Conservation (phyloP, 805 yeast genomes). For the Wickerhamiella alocasiicola region DNA sequence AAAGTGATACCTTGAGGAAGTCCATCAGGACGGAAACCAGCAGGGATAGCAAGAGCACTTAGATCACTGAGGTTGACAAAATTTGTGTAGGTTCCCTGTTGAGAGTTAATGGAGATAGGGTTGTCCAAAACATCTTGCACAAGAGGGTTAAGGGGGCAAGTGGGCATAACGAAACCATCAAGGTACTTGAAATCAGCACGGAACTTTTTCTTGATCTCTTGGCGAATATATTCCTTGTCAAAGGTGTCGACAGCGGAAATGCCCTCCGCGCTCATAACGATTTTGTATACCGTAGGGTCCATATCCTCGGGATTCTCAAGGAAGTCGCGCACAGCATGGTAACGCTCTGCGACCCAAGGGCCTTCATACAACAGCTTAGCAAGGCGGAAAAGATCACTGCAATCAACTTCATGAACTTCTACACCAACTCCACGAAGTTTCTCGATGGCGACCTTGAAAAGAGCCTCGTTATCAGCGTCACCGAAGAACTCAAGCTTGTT, state of each 20-base stretch:
- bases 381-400: constrained; percentile 60
- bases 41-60: constrained; percentile 85
- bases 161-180: constrained; percentile 80
- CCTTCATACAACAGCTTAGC: constrained; percentile 91
- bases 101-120: constrained; percentile 72
- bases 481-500: constrained; percentile 54
- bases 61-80: constrained; percentile 90
- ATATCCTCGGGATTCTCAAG: constrained; percentile 60
- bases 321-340: constrained; percentile 64
- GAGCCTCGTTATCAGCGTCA: constrained; percentile 60
- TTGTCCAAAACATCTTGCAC: constrained; percentile 59
- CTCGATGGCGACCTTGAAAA: constrained; percentile 52
- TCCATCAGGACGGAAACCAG: constrained; percentile 78
- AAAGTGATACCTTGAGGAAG: constrained; percentile 85
- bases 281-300: constrained; percentile 72
- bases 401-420: constrained; percentile 51
- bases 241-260: constrained; percentile 75
- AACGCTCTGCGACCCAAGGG: constrained; percentile 97
- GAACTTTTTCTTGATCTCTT: constrained; percentile 59
- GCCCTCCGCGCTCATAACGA: constrained; percentile 66
- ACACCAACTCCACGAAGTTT: constrained; percentile 43
- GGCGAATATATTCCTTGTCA: constrained; percentile 76
- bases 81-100: constrained; percentile 97
- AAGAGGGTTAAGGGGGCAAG: constrained; percentile 86
- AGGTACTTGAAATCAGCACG: constrained; percentile 40